Base-by-base conservation (phyloP, 164 flowering plant genomes). In the Chimonanthus praecox region DNA sequence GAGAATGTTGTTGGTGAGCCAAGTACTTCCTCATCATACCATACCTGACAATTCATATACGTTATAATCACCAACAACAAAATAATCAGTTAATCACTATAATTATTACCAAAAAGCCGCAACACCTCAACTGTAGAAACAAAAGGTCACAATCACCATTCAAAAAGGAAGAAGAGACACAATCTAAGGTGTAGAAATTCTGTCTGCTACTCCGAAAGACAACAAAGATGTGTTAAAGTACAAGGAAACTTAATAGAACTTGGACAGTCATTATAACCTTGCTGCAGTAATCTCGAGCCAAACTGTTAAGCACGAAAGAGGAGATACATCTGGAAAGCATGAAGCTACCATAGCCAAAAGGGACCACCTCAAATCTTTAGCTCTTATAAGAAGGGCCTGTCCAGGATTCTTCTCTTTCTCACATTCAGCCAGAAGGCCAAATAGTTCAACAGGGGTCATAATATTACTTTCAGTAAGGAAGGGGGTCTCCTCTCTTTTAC, bases 211-310 rank as follows among this genome's bases (percentile, higher is more conserved):
- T 20, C 11, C 66, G 33, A 11, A 63, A 63, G 66, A 63, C 46
- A 5, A 9, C 21, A 4, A 33, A 18, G 33, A 67, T 47, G 13
- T 46, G 33, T 0, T 20, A 60, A 48, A 73, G 2, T 6, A 4
- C 48, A 44, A 63, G 18, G 64, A 49, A 44, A 45, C 70, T 49
- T 6, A 20, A 51, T 9, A 45, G 46, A 68, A 7, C 47, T 43
- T 45, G 70, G 48, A 15, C 13, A 47, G 54, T 4, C 20, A 47
- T 61, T 21, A 4, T 10, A 67, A 95, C 99, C 98, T 93, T 80
- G 99, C 94, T 69, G 98, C 99, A 48, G 97, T 95, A 49, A 95
- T 93, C 85, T 95, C 99, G 75, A 95, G 87, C 99, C 99, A 95
- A 73, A 90, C 94, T 68, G 94, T 88, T 75, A 95, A 79, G 88